Percentiles rank a stretch among this genome's conserved stretches.
Conservation (phyloP, 768 basidiomycete genomes). For the Auricularia heimuer region DNA sequence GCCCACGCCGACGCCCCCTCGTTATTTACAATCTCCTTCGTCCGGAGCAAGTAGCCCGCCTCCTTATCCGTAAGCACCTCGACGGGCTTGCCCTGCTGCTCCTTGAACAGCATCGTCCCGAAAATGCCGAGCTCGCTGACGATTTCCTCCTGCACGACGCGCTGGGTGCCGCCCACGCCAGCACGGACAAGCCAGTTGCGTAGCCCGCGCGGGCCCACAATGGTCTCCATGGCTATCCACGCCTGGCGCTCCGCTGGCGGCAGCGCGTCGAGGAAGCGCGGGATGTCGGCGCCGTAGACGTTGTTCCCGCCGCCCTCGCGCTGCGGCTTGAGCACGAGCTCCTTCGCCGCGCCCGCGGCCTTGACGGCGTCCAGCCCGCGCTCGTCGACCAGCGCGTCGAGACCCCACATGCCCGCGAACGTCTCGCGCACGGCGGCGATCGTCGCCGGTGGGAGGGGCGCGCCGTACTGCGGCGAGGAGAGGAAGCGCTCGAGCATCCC, state of each 20-base stretch:
- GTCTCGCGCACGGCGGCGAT: slow-evolving; percentile 52
- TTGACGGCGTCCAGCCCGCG: slow-evolving; percentile 30
- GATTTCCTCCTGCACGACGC: slow-evolving; percentile 51
- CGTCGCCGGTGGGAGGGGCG: slow-evolving; percentile 26
- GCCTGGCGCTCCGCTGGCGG: slow-evolving; percentile 55
- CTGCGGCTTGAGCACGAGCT: slow-evolving; percentile 89
- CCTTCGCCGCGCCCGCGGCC: slow-evolving; percentile 43
- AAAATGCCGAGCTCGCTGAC: slow-evolving; percentile 89
- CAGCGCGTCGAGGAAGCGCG: slow-evolving; percentile 58
- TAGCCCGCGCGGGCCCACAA: slow-evolving; percentile 58
- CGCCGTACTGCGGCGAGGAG: slow-evolving; percentile 24
- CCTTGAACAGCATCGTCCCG: slow-evolving; percentile 68
- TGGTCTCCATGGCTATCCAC: slow-evolving; percentile 96
- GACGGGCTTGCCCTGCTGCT: slow-evolving; percentile 8
- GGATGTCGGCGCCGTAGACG: slow-evolving; percentile 78
- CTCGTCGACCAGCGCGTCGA: slow-evolving; percentile 34
- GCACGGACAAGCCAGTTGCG: slow-evolving; percentile 72
- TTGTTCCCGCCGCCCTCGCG: slow-evolving; percentile 99
- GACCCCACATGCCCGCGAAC: slow-evolving; percentile 86
- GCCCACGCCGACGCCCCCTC: slow-evolving; percentile 84
- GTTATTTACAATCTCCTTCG: slow-evolving; percentile 83
- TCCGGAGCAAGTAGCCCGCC: slow-evolving; percentile 77
- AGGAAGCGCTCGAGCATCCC: slow-evolving; percentile 71
- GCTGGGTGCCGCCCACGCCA: slow-evolving; percentile 32
- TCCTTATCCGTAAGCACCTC: slow-evolving; percentile 45